Percentiles rank a stretch among this genome's conserved stretches.
These are phyloP conservation scores for Brasenia schreberi DNA, from an alignment of 164 flowering plant species.

Conservation along the genomic window DNA sequence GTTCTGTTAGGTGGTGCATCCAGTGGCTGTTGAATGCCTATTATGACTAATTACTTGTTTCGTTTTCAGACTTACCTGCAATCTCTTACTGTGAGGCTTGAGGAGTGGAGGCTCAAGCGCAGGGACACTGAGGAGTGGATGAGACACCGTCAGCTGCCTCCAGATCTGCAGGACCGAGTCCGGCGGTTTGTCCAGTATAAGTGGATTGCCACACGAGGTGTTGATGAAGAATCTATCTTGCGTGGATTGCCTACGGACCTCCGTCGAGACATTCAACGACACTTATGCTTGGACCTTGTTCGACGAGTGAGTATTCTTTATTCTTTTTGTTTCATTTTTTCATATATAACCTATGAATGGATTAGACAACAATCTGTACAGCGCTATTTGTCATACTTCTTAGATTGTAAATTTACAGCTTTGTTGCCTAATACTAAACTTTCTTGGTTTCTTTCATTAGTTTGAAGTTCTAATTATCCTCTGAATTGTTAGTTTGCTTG, in stretches of 20 bases:
- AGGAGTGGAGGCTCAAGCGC: slow-evolving; percentile 92
- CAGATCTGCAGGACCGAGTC: slow-evolving; percentile 54
- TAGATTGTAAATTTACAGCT: too few species aligned
- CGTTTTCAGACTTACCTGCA: slow-evolving; percentile 83
- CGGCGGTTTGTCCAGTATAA: slow-evolving; percentile 82
- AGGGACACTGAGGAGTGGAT: slow-evolving; percentile 99
- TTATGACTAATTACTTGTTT: neutral
- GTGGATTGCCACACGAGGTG: slow-evolving; percentile 95
- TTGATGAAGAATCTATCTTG: slow-evolving; percentile 70
- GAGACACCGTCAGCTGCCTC: slow-evolving; percentile 90
- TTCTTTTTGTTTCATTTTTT: too few species aligned
- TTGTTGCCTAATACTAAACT: too few species aligned
- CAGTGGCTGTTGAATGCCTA: too few species aligned
- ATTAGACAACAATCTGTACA: too few species aligned
- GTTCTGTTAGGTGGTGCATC: too few species aligned
- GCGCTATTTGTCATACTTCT: too few species aligned
- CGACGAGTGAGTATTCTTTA: slow-evolving; percentile 49
- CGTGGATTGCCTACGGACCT: slow-evolving; percentile 76
- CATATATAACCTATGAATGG: too few species aligned
- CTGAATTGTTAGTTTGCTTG: too few species aligned
- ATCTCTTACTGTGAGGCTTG: slow-evolving; percentile 77
- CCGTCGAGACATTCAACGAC: slow-evolving; percentile 84
- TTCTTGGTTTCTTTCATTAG: too few species aligned
- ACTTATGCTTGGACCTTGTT: slow-evolving; percentile 90
- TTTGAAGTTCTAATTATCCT: too few species aligned